A percentile compares a stretch with the other conserved stretches of the same genome.
phyloP scores from a whole-genome alignment of 2,329 filamentous ascomycete species.

The Cladophialophora chaetospira region DNA sequence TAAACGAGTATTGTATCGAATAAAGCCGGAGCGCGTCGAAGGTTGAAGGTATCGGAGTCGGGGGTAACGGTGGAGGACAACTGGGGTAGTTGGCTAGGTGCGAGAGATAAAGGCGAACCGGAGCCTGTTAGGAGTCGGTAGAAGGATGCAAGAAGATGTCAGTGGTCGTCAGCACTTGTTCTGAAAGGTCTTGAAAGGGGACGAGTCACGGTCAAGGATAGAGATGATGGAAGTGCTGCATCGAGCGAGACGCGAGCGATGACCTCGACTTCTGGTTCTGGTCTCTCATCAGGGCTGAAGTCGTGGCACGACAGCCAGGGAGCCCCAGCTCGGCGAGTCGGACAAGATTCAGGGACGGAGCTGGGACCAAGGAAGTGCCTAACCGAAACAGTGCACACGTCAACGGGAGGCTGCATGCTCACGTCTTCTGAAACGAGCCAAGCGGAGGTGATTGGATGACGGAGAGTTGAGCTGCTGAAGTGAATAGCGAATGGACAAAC shows the following conservation, averaged over 20 bases:
- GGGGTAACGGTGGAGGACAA: conserved; percentile 2
- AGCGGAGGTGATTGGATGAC: conserved; percentile 17
- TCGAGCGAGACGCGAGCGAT: conserved; percentile 9
- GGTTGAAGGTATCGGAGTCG: conserved; percentile 3
- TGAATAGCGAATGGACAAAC: not conserved
- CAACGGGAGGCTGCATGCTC: not conserved
- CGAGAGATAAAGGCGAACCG: conserved; percentile 6
- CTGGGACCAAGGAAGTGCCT: conserved; percentile 14
- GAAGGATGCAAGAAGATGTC: conserved; percentile 8
- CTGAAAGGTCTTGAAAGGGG: conserved; percentile 6
- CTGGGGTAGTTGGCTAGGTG: conserved; percentile 2
- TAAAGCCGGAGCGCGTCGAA: not conserved
- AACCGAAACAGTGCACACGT: conserved; percentile 12
- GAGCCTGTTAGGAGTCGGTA: not conserved
- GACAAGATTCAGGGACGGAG: conserved; percentile 12
- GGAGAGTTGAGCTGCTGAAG: not conserved
- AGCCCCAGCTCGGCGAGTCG: conserved; percentile 10
- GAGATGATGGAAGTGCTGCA: conserved; percentile 4
- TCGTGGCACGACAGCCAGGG: conserved; percentile 6
- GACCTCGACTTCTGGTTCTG: conserved; percentile 3
- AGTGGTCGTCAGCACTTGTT: conserved; percentile 21
- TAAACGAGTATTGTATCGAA: not conserved
- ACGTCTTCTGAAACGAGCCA: conserved; percentile 27
- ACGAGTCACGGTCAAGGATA: conserved; percentile 7
- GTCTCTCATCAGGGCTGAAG: conserved; percentile 8